phyloP scores from a whole-genome alignment of 2,329 filamentous ascomycete genomes.

The Nannizzia gypsea region DNA sequence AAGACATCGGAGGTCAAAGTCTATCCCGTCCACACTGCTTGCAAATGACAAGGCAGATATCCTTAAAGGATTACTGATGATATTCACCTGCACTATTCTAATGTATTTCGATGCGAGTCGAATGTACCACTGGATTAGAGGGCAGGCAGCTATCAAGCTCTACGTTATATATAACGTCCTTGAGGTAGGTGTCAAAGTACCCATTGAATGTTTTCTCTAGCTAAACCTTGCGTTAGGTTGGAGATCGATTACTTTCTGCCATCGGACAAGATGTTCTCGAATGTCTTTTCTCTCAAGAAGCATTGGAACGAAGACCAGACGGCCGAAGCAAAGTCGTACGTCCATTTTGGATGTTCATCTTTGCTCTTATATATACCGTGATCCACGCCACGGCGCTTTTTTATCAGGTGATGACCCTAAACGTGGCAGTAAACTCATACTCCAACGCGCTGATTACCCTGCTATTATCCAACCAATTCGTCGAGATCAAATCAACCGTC shows the following conservation, averaged over 20 bases:
- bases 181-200: constrained; percentile 43
- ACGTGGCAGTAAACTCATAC: constrained; percentile 97
- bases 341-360: constrained; percentile 80
- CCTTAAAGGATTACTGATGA: constrained; percentile 76
- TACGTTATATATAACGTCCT: constrained; percentile 99
- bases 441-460: constrained; percentile 89
- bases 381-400: constrained; percentile 79
- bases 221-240: constrained; percentile 40
- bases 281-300: constrained; percentile 87
- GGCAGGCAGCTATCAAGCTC: constrained; percentile 91
- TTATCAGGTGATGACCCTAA: constrained; percentile 94
- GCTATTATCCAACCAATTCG: constrained; percentile 92
- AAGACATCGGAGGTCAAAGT: constrained; percentile 64
- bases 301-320: constrained; percentile 71
- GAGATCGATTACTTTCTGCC: constrained; percentile 78
- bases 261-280: constrained; percentile 93
- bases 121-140: constrained; percentile 96
- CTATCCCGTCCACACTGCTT: constrained; percentile 69
- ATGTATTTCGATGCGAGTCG: constrained; percentile 89
- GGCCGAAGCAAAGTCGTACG: constrained; percentile 84
- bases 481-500: constrained; percentile 95
- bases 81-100: constrained; percentile 70
- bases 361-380: constrained; percentile 79
- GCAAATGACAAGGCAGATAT: constrained; percentile 92
- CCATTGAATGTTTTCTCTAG: background rate